These are phyloP conservation scores for Scenedesmus sp. DNA, from an alignment of 163 green algal species.

Conservation along the genomic window DNA sequence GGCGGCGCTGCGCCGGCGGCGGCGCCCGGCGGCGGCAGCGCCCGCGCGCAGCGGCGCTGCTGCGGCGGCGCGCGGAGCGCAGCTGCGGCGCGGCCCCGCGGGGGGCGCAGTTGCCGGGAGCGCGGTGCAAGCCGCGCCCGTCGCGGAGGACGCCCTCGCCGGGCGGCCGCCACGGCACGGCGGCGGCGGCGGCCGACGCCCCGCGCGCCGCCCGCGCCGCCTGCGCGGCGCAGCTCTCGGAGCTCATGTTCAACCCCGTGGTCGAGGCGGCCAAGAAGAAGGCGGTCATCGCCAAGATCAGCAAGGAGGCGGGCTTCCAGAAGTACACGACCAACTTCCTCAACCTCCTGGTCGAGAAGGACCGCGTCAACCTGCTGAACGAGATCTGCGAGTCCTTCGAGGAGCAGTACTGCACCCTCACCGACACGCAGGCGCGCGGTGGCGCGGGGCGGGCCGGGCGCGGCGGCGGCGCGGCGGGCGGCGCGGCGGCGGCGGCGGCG, in stretches of 20 bases:
- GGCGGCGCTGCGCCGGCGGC: not conserved
- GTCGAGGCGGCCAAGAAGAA: slow-evolving; percentile 88
- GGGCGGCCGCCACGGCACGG: too few species aligned
- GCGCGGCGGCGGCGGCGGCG: slow-evolving; percentile 19
- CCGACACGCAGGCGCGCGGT: slow-evolving; percentile 90
- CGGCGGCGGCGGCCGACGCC: too few species aligned
- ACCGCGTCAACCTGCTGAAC: slow-evolving; percentile 82
- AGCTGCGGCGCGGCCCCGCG: too few species aligned
- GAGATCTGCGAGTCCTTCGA: slow-evolving; percentile 95
- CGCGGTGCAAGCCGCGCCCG: too few species aligned
- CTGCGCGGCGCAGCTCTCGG: too few species aligned
- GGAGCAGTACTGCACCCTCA: slow-evolving; percentile 93
- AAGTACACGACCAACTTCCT: slow-evolving; percentile 95
- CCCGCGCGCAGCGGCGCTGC: too few species aligned
- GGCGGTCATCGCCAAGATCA: slow-evolving; percentile 85
- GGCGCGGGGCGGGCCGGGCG: not conserved
- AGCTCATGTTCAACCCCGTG: slow-evolving; percentile 90
- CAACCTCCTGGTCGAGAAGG: slow-evolving; percentile 93
- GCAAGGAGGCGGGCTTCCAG: slow-evolving; percentile 82
- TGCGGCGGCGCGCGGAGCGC: too few species aligned
- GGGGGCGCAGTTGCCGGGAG: too few species aligned
- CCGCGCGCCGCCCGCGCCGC: too few species aligned
- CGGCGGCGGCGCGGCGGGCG: too few species aligned
- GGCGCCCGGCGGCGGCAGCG: too few species aligned
- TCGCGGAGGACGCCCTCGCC: too few species aligned